These are phyloP conservation scores for Fusarium sp. DNA, from an alignment of 2,329 filamentous ascomycete genomes.

Conservation along the genomic window DNA sequence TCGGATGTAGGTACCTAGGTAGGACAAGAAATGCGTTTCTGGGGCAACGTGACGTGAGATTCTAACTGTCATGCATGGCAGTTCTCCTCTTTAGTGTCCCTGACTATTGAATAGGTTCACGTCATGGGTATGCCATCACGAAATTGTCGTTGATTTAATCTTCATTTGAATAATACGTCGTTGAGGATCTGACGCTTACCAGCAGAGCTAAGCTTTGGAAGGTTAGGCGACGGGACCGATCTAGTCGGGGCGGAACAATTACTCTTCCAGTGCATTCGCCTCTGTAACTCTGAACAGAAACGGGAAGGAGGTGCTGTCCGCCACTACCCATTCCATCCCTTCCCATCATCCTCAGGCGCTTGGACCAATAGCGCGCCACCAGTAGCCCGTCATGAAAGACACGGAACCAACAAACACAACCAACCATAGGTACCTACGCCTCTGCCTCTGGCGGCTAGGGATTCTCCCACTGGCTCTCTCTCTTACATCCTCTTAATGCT, in stretches of 20 bases:
- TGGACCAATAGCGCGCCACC: slow-evolving; percentile 41
- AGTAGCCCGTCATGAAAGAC: slow-evolving; percentile 29
- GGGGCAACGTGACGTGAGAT: neutral
- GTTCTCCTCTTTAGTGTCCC: neutral
- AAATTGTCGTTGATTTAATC: neutral
- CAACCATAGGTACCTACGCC: slow-evolving; percentile 1
- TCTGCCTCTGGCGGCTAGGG: slow-evolving; percentile 37
- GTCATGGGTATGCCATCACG: too few species aligned
- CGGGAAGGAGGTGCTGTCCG: neutral
- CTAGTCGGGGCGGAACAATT: slow-evolving; percentile 30
- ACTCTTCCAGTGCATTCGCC: slow-evolving; percentile 11
- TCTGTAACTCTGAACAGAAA: slow-evolving; percentile 2
- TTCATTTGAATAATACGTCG: neutral
- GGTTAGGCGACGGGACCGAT: neutral
- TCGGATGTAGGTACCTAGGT: neutral
- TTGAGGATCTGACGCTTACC: neutral
- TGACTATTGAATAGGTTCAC: neutral
- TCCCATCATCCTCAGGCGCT: slow-evolving; percentile 25
- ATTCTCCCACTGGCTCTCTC: neutral
- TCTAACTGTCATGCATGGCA: neutral
- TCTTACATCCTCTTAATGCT: neutral
- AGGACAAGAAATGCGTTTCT: neutral
- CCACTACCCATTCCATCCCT: slow-evolving; percentile 4
- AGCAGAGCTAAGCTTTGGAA: neutral
- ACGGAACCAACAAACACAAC: slow-evolving; percentile 18